Evolutionary conservation across 2,329 filamentous ascomycete species (phyloP).

Genomic region (Venturia effusa): DNA sequence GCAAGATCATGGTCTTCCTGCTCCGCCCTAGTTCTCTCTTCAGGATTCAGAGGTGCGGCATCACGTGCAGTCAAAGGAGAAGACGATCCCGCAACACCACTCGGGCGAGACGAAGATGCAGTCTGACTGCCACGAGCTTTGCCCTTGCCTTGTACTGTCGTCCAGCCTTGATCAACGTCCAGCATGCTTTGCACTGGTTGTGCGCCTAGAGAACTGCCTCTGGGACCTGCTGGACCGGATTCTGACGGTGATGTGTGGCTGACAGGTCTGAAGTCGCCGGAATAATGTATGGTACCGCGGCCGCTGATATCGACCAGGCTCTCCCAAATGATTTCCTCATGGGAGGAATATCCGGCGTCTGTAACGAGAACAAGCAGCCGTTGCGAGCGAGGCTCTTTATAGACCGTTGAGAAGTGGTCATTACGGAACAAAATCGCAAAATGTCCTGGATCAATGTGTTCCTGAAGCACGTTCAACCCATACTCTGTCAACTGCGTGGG

Average conservation of each 20-base stretch:
- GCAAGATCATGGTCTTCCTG: constrained; percentile 77
- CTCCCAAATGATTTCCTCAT: constrained; percentile 94
- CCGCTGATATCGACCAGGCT: constrained; percentile 82
- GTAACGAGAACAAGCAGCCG: constrained; percentile 79
- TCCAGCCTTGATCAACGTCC: constrained; percentile 38
- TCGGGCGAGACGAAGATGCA: constrained; percentile 10
- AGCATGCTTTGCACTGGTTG: constrained; percentile 19
- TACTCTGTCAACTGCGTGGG: constrained; percentile 79
- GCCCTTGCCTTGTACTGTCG: constrained; percentile 38
- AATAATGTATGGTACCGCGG: constrained; percentile 70
- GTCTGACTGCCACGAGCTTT: constrained; percentile 14
- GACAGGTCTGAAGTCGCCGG: constrained; percentile 83
- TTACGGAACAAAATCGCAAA: constrained; percentile 92
- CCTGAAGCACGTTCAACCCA: constrained; percentile 65
- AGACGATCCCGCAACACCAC: constrained; percentile 1
- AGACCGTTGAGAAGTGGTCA: constrained; percentile 91
- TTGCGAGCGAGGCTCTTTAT: constrained; percentile 70
- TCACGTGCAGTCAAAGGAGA: constrained; percentile 11
- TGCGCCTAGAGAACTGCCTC: constrained; percentile 15
- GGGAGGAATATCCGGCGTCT: constrained; percentile 77
- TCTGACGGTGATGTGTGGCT: constrained; percentile 40
- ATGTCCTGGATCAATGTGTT: constrained; percentile 61
- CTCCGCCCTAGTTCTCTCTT: constrained; percentile 43
- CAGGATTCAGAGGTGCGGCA: constrained; percentile 20
- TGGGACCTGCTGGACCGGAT: constrained; percentile 14